Conservation (phyloP, 371 early-diverging fungal genomes). For the Lichtheimia hyalospora region DNA sequence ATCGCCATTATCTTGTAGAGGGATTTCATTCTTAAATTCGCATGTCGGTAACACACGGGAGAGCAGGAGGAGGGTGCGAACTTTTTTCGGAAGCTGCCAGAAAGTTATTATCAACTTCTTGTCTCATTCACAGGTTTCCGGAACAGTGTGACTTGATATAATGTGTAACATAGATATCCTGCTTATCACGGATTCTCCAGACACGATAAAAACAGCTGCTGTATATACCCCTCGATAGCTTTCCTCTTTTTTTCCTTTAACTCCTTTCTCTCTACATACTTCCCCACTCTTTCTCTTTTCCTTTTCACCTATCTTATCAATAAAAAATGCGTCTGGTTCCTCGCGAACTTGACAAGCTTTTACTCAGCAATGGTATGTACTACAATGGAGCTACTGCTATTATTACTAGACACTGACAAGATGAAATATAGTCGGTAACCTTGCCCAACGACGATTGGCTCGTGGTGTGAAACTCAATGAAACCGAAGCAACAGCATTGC, state of each 20-base stretch:
- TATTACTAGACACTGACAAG: background rate
- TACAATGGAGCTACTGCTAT: background rate
- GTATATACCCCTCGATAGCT: background rate
- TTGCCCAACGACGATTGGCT: constrained; percentile 89
- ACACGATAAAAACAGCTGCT: too few relatives aligned
- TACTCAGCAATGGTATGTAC: constrained; percentile 63
- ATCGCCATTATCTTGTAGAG: too few relatives aligned
- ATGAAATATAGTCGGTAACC: constrained; percentile 58
- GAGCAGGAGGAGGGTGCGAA: too few relatives aligned
- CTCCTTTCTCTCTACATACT: background rate
- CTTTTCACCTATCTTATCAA: constrained; percentile 2
- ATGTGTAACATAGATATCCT: too few relatives aligned
- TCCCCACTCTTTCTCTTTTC: constrained; percentile 5
- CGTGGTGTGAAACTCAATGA: constrained; percentile 86
- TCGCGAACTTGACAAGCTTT: constrained; percentile 88
- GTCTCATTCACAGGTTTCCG: too few relatives aligned
- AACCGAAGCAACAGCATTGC: constrained; percentile 82
- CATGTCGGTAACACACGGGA: too few relatives aligned
- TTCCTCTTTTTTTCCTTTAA: background rate
- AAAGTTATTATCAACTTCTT: too few relatives aligned
- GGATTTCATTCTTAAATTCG: too few relatives aligned
- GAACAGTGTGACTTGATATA: too few relatives aligned
- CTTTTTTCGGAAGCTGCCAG: too few relatives aligned
- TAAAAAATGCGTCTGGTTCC: constrained; percentile 45
- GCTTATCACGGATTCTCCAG: too few relatives aligned